Percentiles rank a stretch among this genome's conserved stretches.
Evolutionary conservation across 305 asterid species (phyloP).

Genomic region (Fraxinus sp.): DNA sequence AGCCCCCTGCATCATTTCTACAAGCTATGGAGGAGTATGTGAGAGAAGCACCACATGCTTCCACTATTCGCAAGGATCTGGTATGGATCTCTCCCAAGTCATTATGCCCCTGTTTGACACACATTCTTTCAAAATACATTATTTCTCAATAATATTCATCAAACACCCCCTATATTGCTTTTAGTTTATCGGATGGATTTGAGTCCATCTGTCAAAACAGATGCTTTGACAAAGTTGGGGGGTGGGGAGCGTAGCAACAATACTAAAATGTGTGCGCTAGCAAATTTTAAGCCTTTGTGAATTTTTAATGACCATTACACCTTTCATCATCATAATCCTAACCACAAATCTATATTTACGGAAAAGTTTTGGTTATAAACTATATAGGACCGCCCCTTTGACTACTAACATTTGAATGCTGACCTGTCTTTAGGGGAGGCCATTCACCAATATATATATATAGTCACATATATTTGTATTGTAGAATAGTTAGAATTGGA

Average conservation of each 20-base stretch:
- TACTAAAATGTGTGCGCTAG: not conserved
- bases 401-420: not conserved
- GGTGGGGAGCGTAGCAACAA: not conserved
- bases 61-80: slow-evolving; percentile 72
- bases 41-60: slow-evolving; percentile 85
- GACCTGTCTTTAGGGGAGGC: not conserved
- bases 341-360: not conserved
- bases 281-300: not conserved
- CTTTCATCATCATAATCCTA: not conserved
- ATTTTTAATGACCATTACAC: not conserved
- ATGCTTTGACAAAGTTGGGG: not conserved
- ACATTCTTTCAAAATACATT: too few species aligned
- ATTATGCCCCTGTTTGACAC: not conserved
- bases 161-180: not conserved
- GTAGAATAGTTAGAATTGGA: not conserved
- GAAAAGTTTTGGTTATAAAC: not conserved
- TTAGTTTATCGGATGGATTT: not conserved
- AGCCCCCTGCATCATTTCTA: slow-evolving; percentile 96
- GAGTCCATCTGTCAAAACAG: not conserved
- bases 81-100: slow-evolving; percentile 37
- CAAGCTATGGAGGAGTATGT: slow-evolving; percentile 99
- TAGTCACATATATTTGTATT: not conserved
- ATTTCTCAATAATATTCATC: not conserved
- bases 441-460: not conserved
- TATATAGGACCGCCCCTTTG: not conserved